Base-by-base conservation (phyloP, 2,329 filamentous ascomycete genomes). In the Penicillium sp. region DNA sequence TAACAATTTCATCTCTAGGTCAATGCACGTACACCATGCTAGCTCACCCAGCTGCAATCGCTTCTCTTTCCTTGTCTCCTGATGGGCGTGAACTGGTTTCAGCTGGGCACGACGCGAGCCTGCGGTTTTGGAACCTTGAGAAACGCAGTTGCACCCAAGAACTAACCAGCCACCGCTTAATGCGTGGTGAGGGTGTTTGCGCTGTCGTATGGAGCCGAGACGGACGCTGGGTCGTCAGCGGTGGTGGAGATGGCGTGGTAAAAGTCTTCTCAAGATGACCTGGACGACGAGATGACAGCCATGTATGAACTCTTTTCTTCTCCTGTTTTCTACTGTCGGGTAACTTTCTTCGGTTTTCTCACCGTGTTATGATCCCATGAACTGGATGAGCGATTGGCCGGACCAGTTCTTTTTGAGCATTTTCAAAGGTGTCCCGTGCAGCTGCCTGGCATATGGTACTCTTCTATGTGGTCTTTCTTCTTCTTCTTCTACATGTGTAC, bases 11-110 rank as follows among this genome's bases (percentile, higher is more conserved):
- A 49, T 21, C 13, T 53, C 13, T 64, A 98, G 95, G 95, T 56
- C 95, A 99, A 92, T 97, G 93, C 78, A 98, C 95, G 62, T 99
- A 99, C 77, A 96, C 90, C 69, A 99, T 99, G 95, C 86, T 98
- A 58, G 95, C 95, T 6, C 95, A 99, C 68, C 92, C 95, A 0
- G 90, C 93, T 3, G 89, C 95, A 55, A 97, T 99, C 64, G 96
- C 95, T 1, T 89, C 91, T 26, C 83, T 99, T 5, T 96, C 92
- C 0, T 85, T 99, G 21, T 96, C 92, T 65, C 95, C 93, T 14
- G 93, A 98, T 70, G 93, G 93, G 46, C 88, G 89, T 57, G 95
- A 99, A 79, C 88, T 97, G 11, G 93, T 99, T 49, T 97, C 92
- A 46, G 95, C 92, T 1, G 95, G 95, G 23, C 95, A 99, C 74